phyloP scores from a whole-genome alignment of 257 asterid genomes.

The Paraleonurus japonicus region DNA sequence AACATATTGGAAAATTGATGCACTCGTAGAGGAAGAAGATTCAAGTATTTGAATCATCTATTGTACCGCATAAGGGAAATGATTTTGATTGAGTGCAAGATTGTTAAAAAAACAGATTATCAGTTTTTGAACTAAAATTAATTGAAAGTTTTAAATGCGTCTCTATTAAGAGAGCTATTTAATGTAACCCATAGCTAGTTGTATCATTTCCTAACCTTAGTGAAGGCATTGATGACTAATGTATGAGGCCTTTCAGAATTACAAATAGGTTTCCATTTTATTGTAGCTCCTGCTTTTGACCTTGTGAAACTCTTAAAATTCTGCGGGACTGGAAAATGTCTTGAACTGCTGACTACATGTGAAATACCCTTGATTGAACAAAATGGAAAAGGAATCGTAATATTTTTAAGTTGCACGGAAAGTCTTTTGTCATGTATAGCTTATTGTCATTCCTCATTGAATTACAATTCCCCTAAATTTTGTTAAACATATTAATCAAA shows the following conservation, averaged over 20 bases:
- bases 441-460: background rate
- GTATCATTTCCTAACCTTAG: constrained; percentile 5
- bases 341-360: background rate
- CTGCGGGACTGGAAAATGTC: background rate
- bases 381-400: background rate
- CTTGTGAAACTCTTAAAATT: background rate
- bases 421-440: background rate
- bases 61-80: background rate
- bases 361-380: constrained; percentile 1
- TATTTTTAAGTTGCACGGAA: background rate
- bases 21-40: constrained; percentile 4
- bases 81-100: constrained; percentile 12
- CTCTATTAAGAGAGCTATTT: background rate
- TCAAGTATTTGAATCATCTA: constrained; percentile 2
- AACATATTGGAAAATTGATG: background rate
- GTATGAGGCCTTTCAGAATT: background rate
- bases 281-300: background rate
- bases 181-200: background rate
- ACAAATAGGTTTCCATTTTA: background rate
- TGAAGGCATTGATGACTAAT: background rate
- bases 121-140: background rate
- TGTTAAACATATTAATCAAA: background rate
- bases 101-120: background rate
- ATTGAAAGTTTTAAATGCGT: constrained; percentile 1
- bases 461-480: background rate